phyloP scores from a whole-genome alignment of 2,329 filamentous ascomycete species.

The Pseudogymnoascus sp. region DNA sequence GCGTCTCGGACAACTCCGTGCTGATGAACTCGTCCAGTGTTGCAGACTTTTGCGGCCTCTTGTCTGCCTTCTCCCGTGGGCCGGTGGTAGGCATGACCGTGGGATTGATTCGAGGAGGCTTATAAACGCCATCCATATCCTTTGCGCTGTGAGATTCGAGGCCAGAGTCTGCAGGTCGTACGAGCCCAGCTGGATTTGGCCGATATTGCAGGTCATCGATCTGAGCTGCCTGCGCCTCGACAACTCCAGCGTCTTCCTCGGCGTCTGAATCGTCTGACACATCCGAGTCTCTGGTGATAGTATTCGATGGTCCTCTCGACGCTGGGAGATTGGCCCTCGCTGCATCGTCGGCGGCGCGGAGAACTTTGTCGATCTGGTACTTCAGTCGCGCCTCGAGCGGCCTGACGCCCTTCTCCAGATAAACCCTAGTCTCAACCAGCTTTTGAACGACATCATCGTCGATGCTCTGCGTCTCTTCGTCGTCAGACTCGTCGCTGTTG shows the following conservation, averaged over 20 bases:
- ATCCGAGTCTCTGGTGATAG: slow-evolving; percentile 18
- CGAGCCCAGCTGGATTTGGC: slow-evolving; percentile 46
- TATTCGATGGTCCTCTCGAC: slow-evolving; percentile 31
- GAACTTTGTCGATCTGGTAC: slow-evolving; percentile 92
- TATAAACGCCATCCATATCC: slow-evolving; percentile 65
- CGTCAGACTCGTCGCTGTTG: slow-evolving; percentile 26
- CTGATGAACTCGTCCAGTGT: slow-evolving; percentile 89
- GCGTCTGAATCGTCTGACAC: slow-evolving; percentile 30
- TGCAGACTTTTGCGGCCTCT: slow-evolving; percentile 62
- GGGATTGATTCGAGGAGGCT: slow-evolving; percentile 79
- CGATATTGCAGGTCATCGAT: slow-evolving; percentile 55
- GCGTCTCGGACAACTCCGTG: slow-evolving; percentile 74
- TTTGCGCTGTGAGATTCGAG: slow-evolving; percentile 29
- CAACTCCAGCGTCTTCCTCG: slow-evolving; percentile 19
- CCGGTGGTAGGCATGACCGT: slow-evolving; percentile 64
- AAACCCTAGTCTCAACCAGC: slow-evolving; percentile 83
- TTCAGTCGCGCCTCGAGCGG: slow-evolving; percentile 84
- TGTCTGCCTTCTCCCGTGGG: slow-evolving; percentile 45
- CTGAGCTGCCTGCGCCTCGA: slow-evolving; percentile 20
- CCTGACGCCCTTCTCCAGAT: slow-evolving; percentile 84
- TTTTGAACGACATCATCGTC: slow-evolving; percentile 70
- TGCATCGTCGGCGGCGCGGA: slow-evolving; percentile 71
- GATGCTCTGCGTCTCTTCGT: slow-evolving; percentile 36
- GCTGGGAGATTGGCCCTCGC: slow-evolving; percentile 13
- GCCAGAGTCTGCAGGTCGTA: slow-evolving; percentile 21